These are phyloP conservation scores for Neurospora sp. DNA, from an alignment of 495 filamentous ascomycete species.

Conservation along the genomic window DNA sequence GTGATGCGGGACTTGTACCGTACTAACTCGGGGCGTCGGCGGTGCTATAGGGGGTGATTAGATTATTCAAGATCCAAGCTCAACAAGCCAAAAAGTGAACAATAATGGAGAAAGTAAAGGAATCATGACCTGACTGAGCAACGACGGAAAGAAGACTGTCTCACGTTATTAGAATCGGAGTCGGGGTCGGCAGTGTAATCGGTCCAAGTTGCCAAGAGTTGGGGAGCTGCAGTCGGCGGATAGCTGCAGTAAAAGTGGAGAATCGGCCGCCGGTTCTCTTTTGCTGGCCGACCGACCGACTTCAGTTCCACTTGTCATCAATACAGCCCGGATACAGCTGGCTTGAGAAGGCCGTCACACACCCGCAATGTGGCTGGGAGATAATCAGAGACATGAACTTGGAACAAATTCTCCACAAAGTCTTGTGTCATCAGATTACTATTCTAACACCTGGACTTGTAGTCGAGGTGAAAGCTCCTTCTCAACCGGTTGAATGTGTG, in stretches of 20 bases:
- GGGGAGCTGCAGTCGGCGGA: too few relatives aligned
- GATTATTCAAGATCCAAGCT: neutral
- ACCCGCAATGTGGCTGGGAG: neutral
- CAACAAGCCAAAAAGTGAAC: neutral
- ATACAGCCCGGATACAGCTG: neutral
- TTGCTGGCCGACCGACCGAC: neutral
- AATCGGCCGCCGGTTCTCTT: neutral
- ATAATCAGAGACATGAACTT: too few relatives aligned
- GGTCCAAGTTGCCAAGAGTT: neutral
- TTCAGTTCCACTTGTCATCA: neutral
- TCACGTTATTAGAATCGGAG: neutral
- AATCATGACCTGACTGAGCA: neutral
- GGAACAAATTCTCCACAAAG: too few relatives aligned
- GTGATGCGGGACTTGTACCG: neutral
- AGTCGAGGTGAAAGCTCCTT: too few relatives aligned
- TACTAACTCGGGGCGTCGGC: neutral
- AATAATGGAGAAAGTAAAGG: neutral
- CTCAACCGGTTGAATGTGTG: neutral
- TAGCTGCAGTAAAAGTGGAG: neutral
- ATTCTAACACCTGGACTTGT: too few relatives aligned
- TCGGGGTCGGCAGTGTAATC: neutral
- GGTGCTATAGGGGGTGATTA: neutral
- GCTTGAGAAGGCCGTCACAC: neutral
- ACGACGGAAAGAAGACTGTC: neutral
- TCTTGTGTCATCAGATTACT: too few relatives aligned